Evolutionary conservation across 2,329 filamentous ascomycete species (phyloP).

Genomic region (Cordyceps militaris): DNA sequence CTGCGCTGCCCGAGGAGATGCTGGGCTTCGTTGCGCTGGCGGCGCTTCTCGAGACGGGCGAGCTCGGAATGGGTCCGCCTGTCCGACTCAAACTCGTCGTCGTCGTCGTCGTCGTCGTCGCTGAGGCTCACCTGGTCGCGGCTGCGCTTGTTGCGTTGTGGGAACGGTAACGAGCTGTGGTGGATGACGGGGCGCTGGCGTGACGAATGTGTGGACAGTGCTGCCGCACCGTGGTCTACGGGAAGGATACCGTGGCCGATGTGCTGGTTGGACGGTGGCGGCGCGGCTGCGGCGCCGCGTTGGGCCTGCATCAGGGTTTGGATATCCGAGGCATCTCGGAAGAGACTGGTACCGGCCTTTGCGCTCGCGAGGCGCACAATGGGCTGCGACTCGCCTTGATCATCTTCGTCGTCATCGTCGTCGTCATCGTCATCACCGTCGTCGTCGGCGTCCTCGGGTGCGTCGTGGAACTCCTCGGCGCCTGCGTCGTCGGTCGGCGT

Average conservation of each 20-base stretch:
- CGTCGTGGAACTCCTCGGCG: background rate
- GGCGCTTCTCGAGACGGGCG: slow-evolving; percentile 20
- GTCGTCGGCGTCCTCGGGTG: slow-evolving; percentile 13
- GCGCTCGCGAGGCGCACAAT: background rate
- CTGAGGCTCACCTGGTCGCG: background rate
- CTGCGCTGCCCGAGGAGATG: background rate
- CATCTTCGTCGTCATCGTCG: background rate
- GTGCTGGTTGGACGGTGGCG: background rate
- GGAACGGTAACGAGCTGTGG: background rate
- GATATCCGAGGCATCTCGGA: background rate
- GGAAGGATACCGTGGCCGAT: background rate
- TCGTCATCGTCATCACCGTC: slow-evolving; percentile 18
- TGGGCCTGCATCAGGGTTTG: background rate
- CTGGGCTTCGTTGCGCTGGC: background rate
- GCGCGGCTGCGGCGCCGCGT: background rate
- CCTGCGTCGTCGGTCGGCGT: too few species aligned
- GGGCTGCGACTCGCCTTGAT: slow-evolving; percentile 12
- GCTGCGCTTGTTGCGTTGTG: background rate
- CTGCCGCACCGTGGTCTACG: background rate
- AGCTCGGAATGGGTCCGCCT: slow-evolving; percentile 15
- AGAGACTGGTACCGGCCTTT: background rate
- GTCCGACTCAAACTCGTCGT: slow-evolving; percentile 26
- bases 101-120: slow-evolving; percentile 16
- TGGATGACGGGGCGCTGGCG: background rate
- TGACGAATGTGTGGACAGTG: background rate